phyloP scores from a whole-genome alignment of 306 rosid species.

The Glycyrrhiza uralensis region DNA sequence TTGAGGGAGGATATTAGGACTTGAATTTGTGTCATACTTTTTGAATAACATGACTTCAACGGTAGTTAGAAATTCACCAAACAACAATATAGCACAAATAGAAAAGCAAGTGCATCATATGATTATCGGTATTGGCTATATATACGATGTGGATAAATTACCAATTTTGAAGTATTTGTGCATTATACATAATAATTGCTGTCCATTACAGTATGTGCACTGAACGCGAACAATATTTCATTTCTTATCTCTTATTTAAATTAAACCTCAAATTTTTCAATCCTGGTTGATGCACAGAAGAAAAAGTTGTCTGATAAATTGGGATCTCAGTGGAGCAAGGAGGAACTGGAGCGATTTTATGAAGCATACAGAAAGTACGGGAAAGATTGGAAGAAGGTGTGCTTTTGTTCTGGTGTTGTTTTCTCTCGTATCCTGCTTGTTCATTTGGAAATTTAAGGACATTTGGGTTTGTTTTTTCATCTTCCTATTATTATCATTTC shows the following conservation, averaged over 20 bases:
- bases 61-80: background rate
- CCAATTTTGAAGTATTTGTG: constrained; percentile 12
- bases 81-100: background rate
- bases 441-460: constrained; percentile 11
- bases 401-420: constrained; percentile 16
- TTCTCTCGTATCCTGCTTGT: constrained; percentile 18
- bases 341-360: constrained; percentile 73
- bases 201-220: background rate
- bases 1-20: background rate
- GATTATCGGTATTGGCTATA: background rate
- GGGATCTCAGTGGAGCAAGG: constrained; percentile 88
- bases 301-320: constrained; percentile 71
- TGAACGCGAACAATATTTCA: background rate
- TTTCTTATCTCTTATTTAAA: too few species aligned
- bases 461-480: background rate
- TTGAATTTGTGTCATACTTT: background rate
- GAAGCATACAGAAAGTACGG: constrained; percentile 85
- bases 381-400: constrained; percentile 85
- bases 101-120: background rate
- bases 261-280: constrained; percentile 19
- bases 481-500: background rate
- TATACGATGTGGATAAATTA: background rate
- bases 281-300: constrained; percentile 53
- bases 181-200: background rate
- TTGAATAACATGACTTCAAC: background rate